Evolutionary conservation across 2,329 filamentous ascomycete species (phyloP).

Genomic region (Fusarium xylarioides): DNA sequence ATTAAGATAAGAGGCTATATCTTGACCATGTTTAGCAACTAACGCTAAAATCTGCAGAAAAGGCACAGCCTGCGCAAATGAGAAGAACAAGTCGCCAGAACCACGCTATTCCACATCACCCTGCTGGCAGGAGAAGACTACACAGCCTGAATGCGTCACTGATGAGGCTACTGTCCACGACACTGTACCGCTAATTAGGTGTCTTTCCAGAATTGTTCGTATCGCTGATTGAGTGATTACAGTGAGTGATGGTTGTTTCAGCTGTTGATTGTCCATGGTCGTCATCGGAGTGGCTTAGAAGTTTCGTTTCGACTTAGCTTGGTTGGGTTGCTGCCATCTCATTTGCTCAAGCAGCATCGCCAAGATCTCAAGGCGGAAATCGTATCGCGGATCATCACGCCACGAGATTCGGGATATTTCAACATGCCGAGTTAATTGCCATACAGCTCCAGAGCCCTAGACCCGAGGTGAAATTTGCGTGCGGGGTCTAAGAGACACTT

Average conservation of each 20-base stretch:
- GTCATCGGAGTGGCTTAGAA: slow-evolving; percentile 36
- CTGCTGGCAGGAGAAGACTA: neutral
- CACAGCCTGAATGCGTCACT: slow-evolving; percentile 9
- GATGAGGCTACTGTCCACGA: neutral
- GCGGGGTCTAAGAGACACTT: accelerated
- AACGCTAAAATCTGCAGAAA: neutral
- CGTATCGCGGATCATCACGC: neutral
- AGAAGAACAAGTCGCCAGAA: neutral
- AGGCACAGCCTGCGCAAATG: neutral
- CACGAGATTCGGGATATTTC: neutral
- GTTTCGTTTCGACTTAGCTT: slow-evolving; percentile 10
- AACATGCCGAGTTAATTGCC: neutral
- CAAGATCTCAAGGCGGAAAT: neutral
- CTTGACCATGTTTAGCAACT: neutral
- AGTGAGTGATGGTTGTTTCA: no score
- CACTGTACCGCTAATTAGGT: no score
- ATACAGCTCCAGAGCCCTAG: neutral
- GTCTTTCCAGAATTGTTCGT: neutral
- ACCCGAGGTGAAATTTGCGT: neutral
- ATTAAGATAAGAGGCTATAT: neutral
- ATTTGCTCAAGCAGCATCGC: neutral
- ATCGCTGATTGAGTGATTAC: neutral
- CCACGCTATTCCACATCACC: neutral
- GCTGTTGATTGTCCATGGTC: neutral
- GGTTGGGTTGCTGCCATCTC: neutral